Base-by-base conservation (phyloP, 352 stramenopile genomes). In the Phytophthora kernoviae region DNA sequence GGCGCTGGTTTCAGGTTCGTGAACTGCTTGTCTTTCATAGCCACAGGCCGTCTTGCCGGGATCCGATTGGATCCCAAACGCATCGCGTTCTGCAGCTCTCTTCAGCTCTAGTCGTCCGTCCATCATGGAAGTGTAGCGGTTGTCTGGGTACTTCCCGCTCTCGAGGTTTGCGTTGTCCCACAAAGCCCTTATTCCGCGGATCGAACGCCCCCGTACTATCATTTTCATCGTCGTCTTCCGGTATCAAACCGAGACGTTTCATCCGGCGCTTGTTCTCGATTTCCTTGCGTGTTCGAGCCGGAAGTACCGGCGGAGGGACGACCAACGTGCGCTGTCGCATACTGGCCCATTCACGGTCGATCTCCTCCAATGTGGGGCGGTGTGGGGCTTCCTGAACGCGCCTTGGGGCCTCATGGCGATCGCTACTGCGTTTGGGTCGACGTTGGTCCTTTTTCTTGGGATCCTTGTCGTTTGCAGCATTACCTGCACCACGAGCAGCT, bases 21-120 rank as follows among this genome's bases (percentile, higher is more conserved):
- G 49, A 93, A 93, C 62, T 81, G 79, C 62, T 93, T 93, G 22
- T 83, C 68, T 36, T 80, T 77, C 27, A 77, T 71, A 0, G 74
- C 58, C 14, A 87, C 74, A 0, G 71, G 70, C 39, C 77, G 65
- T 60, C 77, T 69, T 5, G 65, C 43, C 3, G 75, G 65, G 17
- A 71, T 32, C 1, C 62, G 61, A 9, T 65, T 65, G 4, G n/a
- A 44, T 21, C 42, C 44, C 20, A 65, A 65, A 20, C 62, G 36
- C 40, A 60, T 56, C 8, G 26, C 46, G 3, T 52, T 27, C 44
- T 65, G 46, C 8, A 37, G 46, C n/a, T 62, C 42, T 26, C 63
- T 63, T 63, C 68, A 17, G 36, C 62, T 54, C 20, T 60, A 8
- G 66, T 52, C 18, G 41, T 14, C n/a, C 66, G 54, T 37, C 62